Conservation (phyloP, 2,329 filamentous ascomycete species). For the Camptophora hylomeconis region DNA sequence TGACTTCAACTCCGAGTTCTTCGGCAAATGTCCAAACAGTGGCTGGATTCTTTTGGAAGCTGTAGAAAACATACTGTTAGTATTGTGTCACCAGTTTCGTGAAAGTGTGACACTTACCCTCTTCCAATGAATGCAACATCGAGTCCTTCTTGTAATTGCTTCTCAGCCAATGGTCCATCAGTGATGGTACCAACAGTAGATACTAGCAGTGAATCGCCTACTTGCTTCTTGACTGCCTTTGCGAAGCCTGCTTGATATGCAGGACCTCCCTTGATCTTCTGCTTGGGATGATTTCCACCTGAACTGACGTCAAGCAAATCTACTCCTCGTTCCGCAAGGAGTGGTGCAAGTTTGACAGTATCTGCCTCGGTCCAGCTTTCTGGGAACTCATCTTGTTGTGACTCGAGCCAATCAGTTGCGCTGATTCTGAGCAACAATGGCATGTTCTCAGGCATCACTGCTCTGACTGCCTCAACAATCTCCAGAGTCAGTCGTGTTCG, state of each 20-base stretch:
- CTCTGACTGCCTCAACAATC: slow-evolving; percentile 48
- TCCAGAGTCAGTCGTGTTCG: slow-evolving; percentile 55
- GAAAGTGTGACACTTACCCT: slow-evolving; percentile 34
- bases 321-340: slow-evolving; percentile 6
- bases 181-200: slow-evolving; percentile 64
- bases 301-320: slow-evolving; percentile 11
- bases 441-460: slow-evolving; percentile 50
- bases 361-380: slow-evolving; percentile 14
- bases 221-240: slow-evolving; percentile 55
- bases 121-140: slow-evolving; percentile 65
- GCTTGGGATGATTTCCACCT: slow-evolving; percentile 14
- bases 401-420: slow-evolving; percentile 61
- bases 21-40: slow-evolving; percentile 62
- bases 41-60: slow-evolving; percentile 52
- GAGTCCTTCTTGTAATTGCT: slow-evolving; percentile 40
- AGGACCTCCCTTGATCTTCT: slow-evolving; percentile 36
- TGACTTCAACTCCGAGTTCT: slow-evolving; percentile 55
- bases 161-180: slow-evolving; percentile 53
- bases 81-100: not conserved
- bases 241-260: slow-evolving; percentile 67
- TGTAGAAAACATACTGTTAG: too few species aligned
- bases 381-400: slow-evolving; percentile 15
- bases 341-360: slow-evolving; percentile 8
- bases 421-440: slow-evolving; percentile 61
- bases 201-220: slow-evolving; percentile 59